These are phyloP conservation scores for Saururus chinensis DNA, from an alignment of 164 flowering plant species.

Conservation along the genomic window DNA sequence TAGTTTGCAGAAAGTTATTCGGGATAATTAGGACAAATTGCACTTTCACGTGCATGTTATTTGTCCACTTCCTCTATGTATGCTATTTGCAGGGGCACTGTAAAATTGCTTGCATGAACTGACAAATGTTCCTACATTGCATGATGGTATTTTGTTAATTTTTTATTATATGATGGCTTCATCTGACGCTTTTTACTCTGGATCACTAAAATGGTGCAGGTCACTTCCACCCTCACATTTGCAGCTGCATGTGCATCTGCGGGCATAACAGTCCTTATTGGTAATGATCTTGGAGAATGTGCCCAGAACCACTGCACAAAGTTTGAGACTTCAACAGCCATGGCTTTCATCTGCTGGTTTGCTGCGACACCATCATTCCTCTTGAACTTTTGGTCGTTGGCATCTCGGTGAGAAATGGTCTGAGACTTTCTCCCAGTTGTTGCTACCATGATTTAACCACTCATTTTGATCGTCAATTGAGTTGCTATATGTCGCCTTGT, in stretches of 20 bases:
- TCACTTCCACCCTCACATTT: constrained; percentile 17
- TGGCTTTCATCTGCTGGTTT: constrained; percentile 89
- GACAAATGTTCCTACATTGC: too few relatives aligned
- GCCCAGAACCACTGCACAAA: constrained; percentile 44
- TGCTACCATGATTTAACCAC: background rate
- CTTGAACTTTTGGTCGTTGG: constrained; percentile 74
- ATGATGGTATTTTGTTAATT: background rate
- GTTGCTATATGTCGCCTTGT: background rate
- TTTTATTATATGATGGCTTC: background rate
- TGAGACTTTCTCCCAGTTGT: background rate
- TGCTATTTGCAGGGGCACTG: too few relatives aligned
- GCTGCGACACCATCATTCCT: constrained; percentile 60
- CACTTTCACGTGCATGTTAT: too few relatives aligned
- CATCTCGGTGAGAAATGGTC: constrained; percentile 26
- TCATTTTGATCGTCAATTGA: background rate
- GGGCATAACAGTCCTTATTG: constrained; percentile 63
- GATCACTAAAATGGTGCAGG: constrained; percentile 2
- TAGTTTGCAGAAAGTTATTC: too few relatives aligned
- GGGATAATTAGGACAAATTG: too few relatives aligned
- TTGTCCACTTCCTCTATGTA: too few relatives aligned
- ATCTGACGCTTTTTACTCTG: background rate
- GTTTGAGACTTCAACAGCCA: constrained; percentile 73
- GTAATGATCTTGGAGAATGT: constrained; percentile 59
- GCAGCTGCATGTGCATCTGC: constrained; percentile 20
- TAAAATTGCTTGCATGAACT: too few relatives aligned